Evolutionary conservation across 2,329 filamentous ascomycete genomes (phyloP).

Genomic region (Sphaerulina populicola): DNA sequence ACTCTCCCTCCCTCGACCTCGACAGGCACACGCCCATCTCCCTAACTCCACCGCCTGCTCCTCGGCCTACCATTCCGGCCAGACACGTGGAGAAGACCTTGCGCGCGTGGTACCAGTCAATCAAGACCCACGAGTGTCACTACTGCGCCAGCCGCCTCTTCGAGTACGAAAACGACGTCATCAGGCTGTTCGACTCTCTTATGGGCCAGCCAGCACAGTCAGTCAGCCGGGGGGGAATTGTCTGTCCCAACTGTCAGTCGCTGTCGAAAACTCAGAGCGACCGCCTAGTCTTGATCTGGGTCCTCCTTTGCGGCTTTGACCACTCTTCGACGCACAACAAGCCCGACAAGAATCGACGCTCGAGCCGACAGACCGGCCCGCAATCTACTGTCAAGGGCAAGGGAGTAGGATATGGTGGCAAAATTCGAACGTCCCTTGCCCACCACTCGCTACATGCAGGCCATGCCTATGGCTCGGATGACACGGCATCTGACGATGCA

Average conservation of each 20-base stretch:
- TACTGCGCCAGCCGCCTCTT: not conserved
- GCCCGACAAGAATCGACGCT: constrained; percentile 5
- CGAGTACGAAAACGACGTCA: not conserved
- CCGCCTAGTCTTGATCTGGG: constrained; percentile 33
- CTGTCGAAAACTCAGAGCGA: not conserved
- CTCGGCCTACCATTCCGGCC: not conserved
- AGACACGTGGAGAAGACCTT: not conserved
- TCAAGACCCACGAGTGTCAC: not conserved
- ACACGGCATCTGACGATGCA: too few relatives aligned
- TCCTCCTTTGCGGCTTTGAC: constrained; percentile 35
- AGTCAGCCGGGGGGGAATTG: not conserved
- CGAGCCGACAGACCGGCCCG: not conserved
- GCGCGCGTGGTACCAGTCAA: not conserved
- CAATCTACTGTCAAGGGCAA: not conserved
- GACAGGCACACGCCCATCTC: too few relatives aligned
- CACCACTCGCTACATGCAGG: not conserved
- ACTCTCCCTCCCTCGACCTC: not conserved
- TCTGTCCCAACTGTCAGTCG: not conserved
- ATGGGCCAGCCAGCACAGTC: not conserved
- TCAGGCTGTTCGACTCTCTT: not conserved
- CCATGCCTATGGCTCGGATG: not conserved
- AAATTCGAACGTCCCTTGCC: too few relatives aligned
- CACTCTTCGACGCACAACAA: constrained; percentile 15
- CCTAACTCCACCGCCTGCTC: too few relatives aligned
- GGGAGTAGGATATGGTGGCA: constrained; percentile 7